These are phyloP conservation scores for Caryopteris hybrid DNA, from an alignment of 305 asterid species.

Conservation along the genomic window DNA sequence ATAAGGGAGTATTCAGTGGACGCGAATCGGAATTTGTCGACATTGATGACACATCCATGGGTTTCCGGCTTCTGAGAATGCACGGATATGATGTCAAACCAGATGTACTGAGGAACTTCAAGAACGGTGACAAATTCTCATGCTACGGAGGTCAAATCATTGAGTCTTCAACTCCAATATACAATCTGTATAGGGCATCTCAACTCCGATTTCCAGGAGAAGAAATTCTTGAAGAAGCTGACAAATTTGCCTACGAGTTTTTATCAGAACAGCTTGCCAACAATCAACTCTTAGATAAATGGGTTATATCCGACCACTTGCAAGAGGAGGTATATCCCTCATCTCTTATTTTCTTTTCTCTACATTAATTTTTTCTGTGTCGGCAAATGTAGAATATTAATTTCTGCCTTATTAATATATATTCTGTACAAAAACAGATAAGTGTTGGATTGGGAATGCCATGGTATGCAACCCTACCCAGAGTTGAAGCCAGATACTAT, in stretches of 20 bases:
- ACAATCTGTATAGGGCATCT: conserved; percentile 36
- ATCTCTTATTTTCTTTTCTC: too few relatives aligned
- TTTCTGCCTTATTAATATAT: too few relatives aligned
- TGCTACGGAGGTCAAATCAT: conserved; percentile 33
- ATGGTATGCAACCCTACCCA: conserved; percentile 21
- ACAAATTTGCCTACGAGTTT: conserved; percentile 17
- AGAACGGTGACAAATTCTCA: conserved; percentile 24
- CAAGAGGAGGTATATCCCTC: conserved; percentile 1
- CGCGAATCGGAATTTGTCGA: conserved; percentile 32
- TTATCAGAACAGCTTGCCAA: conserved; percentile 12
- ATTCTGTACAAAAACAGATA: neutral
- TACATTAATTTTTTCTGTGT: too few relatives aligned
- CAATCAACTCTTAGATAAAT: conserved; percentile 31
- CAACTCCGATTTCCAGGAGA: conserved; percentile 35
- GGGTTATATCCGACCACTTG: conserved; percentile 37
- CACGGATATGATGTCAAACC: conserved; percentile 34
- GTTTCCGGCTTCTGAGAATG: conserved; percentile 41
- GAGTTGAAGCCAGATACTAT: conserved; percentile 9
- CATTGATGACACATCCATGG: conserved; percentile 48
- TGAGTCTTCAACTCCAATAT: conserved; percentile 34
- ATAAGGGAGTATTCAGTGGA: conserved; percentile 34
- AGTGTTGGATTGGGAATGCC: conserved; percentile 14
- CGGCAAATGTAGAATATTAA: too few relatives aligned
- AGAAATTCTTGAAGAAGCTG: conserved; percentile 35
- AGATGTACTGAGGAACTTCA: conserved; percentile 34